These are phyloP conservation scores for Albophoma yamanashiensis DNA, from an alignment of 2,329 filamentous ascomycete species.

Conservation along the genomic window DNA sequence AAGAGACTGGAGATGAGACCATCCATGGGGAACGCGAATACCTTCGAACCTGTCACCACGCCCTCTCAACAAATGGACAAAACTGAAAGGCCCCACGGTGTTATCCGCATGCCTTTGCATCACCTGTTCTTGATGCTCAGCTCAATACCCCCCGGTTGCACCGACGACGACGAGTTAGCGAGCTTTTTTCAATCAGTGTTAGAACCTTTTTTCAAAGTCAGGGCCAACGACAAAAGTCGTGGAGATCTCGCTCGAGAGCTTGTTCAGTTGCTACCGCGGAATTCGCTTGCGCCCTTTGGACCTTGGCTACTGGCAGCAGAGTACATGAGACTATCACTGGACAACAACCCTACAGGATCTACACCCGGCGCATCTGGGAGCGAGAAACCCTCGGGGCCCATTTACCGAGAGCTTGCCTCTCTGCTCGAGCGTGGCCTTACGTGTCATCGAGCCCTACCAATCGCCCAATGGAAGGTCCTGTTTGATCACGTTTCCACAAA, in stretches of 20 bases:
- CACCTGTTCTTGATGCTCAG: slow-evolving; percentile 55
- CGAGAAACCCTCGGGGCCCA: slow-evolving; percentile 46
- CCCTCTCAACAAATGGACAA: slow-evolving; percentile 53
- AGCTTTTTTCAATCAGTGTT: slow-evolving; percentile 41
- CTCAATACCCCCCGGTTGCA: slow-evolving; percentile 32
- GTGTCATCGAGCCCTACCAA: slow-evolving; percentile 35
- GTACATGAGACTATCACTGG: slow-evolving; percentile 31
- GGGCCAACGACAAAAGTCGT: slow-evolving; percentile 28
- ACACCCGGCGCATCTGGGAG: slow-evolving; percentile 12
- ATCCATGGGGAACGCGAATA: slow-evolving; percentile 38
- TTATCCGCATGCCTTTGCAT: slow-evolving; percentile 49
- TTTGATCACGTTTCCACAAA: slow-evolving; percentile 46
- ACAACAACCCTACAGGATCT: slow-evolving; percentile 13
- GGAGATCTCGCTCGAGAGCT: slow-evolving; percentile 40
- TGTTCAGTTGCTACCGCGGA: slow-evolving; percentile 35
- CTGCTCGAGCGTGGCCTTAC: slow-evolving; percentile 54
- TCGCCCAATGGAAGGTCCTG: slow-evolving; percentile 39
- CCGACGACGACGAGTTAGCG: slow-evolving; percentile 34
- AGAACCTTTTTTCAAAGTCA: slow-evolving; percentile 46
- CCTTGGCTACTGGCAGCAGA: slow-evolving; percentile 41
- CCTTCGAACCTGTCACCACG: slow-evolving; percentile 52
- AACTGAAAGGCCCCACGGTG: slow-evolving; percentile 36
- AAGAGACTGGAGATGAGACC: slow-evolving; percentile 50
- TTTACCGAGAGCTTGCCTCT: slow-evolving; percentile 59
- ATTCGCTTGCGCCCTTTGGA: slow-evolving; percentile 33